phyloP scores from a whole-genome alignment of 169 alveolate genomes.

The Eimeria falciformis region DNA sequence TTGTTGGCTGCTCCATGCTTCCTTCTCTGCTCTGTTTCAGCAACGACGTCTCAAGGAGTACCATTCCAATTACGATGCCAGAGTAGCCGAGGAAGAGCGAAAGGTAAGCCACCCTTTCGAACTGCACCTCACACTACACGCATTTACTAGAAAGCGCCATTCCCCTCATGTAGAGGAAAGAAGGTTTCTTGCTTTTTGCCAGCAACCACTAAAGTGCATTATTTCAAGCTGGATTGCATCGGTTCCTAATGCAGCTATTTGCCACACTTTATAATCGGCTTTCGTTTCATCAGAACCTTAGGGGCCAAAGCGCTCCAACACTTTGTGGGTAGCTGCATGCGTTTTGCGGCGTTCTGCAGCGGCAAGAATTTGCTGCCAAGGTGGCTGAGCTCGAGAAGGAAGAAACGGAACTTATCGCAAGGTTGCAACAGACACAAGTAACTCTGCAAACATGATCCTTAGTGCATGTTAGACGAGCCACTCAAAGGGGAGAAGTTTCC shows the following conservation, averaged over 20 bases:
- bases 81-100: constrained; percentile 78
- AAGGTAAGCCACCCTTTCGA: constrained; percentile 6
- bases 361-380: constrained; percentile 53
- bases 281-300: neutral
- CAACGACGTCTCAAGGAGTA: constrained; percentile 52
- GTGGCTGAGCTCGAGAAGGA: constrained; percentile 80
- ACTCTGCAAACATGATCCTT: no score
- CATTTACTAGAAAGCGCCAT: no score
- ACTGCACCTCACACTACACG: no score
- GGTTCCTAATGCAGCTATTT: neutral
- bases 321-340: no score
- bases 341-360: constrained; percentile 27
- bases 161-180: no score
- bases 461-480: neutral
- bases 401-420: constrained; percentile 79
- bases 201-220: no score
- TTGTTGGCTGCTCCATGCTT: no score
- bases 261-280: neutral
- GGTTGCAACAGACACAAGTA: constrained; percentile 80
- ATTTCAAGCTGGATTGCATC: neutral
- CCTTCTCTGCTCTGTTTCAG: neutral
- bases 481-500: neutral
- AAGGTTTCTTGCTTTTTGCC: no score
- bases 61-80: constrained; percentile 76
- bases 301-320: no score